Evolutionary conservation across 2,329 filamentous ascomycete species (phyloP).

Genomic region (Microsporum canis): DNA sequence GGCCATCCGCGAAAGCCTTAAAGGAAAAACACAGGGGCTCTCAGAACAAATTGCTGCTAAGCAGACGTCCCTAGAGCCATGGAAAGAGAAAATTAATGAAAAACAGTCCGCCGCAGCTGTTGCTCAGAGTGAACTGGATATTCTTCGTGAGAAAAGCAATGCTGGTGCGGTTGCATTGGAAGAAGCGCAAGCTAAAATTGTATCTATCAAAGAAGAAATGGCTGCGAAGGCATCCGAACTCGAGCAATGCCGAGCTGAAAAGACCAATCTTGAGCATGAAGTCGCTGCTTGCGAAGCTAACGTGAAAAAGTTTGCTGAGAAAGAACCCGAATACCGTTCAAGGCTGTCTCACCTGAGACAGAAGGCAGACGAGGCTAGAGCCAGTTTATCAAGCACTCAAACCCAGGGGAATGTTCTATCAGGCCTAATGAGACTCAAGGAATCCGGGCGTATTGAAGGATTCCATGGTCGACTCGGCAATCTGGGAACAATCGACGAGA

Average conservation of each 20-base stretch:
- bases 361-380: slow-evolving; percentile 90
- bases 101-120: slow-evolving; percentile 91
- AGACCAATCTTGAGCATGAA: slow-evolving; percentile 61
- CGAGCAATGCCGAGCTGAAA: slow-evolving; percentile 62
- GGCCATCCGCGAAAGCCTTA: slow-evolving; percentile 72
- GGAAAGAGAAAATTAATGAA: slow-evolving; percentile 93
- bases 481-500: slow-evolving; percentile 81
- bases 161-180: slow-evolving; percentile 73
- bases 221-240: slow-evolving; percentile 61
- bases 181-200: slow-evolving; percentile 71
- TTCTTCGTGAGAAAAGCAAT: slow-evolving; percentile 79
- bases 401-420: slow-evolving; percentile 86
- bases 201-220: slow-evolving; percentile 58
- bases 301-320: slow-evolving; percentile 57
- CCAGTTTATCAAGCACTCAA: slow-evolving; percentile 78
- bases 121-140: slow-evolving; percentile 85
- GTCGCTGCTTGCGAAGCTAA: slow-evolving; percentile 60
- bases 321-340: slow-evolving; percentile 70
- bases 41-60: slow-evolving; percentile 86
- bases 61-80: slow-evolving; percentile 89
- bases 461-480: slow-evolving; percentile 95
- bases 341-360: slow-evolving; percentile 83
- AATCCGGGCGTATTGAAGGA: slow-evolving; percentile 91
- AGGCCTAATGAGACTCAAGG: slow-evolving; percentile 85
- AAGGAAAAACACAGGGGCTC: slow-evolving; percentile 89